A percentile compares a stretch with the other conserved stretches of the same genome.
phyloP scores from a whole-genome alignment of 1,139 yeast genomes.

The Meyerozyma elateridarum region DNA sequence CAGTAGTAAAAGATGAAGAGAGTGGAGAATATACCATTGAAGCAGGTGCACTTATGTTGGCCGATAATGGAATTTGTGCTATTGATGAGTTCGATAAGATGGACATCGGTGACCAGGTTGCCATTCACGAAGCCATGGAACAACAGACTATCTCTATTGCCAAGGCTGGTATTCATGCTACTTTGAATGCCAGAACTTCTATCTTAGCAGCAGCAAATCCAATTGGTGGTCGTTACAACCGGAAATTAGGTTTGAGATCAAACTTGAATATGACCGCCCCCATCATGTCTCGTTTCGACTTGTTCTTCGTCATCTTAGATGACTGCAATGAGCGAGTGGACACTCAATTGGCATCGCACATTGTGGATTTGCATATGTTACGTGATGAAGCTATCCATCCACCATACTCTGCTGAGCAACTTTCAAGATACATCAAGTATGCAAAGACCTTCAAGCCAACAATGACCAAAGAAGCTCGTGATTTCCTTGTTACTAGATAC shows the following conservation, averaged over 20 bases:
- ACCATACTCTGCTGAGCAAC: constrained; percentile 85
- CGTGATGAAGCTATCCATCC: constrained; percentile 89
- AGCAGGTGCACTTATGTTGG: constrained; percentile 98
- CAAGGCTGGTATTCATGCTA: constrained; percentile 97
- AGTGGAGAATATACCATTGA: constrained; percentile 96
- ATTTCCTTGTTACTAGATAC: constrained; percentile 71
- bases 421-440: constrained; percentile 82
- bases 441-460: constrained; percentile 92
- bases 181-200: constrained; percentile 92
- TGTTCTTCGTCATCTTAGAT: constrained; percentile 90
- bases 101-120: constrained; percentile 95
- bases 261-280: constrained; percentile 98
- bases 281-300: constrained; percentile 95
- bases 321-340: constrained; percentile 92
- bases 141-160: constrained; percentile 98
- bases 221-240: constrained; percentile 88
- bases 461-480: constrained; percentile 79
- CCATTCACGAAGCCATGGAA: constrained; percentile 99
- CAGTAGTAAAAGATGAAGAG: constrained; percentile 96
- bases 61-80: constrained; percentile 98
- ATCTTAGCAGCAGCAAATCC: constrained; percentile 98
- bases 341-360: constrained; percentile 85
- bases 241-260: constrained; percentile 77
- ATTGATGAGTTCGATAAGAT: constrained; percentile 98
- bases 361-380: constrained; percentile 88